Evolutionary conservation across 192 early-diverging fungal genomes (phyloP), one percentile per base, ranked within the genome.

Genomic region (Mortierella claussenii): DNA sequence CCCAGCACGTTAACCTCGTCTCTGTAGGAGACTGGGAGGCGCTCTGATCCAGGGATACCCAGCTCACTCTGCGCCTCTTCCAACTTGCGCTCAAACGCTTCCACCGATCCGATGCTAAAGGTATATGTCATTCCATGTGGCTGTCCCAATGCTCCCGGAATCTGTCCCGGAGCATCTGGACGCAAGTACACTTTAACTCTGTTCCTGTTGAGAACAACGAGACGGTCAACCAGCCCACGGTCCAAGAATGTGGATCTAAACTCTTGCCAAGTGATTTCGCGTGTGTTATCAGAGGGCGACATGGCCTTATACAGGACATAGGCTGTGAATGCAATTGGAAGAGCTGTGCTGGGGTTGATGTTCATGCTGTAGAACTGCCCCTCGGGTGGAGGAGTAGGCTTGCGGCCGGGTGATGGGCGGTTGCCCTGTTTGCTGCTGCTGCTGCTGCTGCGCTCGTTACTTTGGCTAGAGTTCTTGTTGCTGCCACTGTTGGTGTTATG

Each of bases 91-190:
- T 99, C 98, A 87, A 99, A 99, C 20, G 90, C 88, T 42, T 99
- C 98, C 0, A 95, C 86, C 8, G 94, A 95, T 31, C 96, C 97
- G 48, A 99, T 99, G 47, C 96, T 92, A 70, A 99, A 99, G 54
- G 84, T 83, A 73, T 89, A 94, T 4, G 83, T 81, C 2, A 52
- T 50, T 3, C 83, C 85, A 40, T 66, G 26, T 15, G 63, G 57
- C 15, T 40, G 48, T 0, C 73, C 65, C 32, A 76, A 20, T 12
- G 57, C 21, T 18, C 69, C 69, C 4, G 74, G 67, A 42, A 81
- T 71, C 40, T 82, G 81, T 34, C 81, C 81, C 0, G 81, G 59
- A 18, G 70, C 60, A 63, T 79, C 78, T 34, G 55, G 51, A 2
- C 88, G 85, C 31, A 98, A 83, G 51, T 90, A 85, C 2, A 97